phyloP scores from a whole-genome alignment of 257 asterid species.

The Solanum ahanhuiri region DNA sequence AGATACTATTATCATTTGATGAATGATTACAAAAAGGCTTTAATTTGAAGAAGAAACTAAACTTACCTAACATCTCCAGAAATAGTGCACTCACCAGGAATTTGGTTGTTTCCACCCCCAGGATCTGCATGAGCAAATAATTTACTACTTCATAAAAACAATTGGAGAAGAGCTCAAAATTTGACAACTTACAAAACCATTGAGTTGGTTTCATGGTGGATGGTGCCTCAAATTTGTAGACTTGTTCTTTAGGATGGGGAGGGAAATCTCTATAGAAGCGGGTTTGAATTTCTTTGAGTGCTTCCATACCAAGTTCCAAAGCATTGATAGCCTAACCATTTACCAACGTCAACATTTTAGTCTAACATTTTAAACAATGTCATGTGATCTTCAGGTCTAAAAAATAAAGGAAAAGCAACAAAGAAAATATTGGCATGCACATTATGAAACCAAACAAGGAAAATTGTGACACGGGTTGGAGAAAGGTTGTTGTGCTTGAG shows the following conservation, averaged over 20 bases:
- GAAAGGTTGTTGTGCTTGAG: too few relatives aligned
- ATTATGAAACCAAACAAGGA: too few relatives aligned
- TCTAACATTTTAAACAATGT: too few relatives aligned
- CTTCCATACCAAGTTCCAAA: constrained; percentile 93
- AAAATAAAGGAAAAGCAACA: too few relatives aligned
- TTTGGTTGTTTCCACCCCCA: constrained; percentile 95
- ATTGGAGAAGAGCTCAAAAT: background rate
- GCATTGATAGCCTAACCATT: constrained; percentile 77
- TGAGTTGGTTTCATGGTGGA: constrained; percentile 99
- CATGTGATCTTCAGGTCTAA: too few relatives aligned
- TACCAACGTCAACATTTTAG: too few relatives aligned
- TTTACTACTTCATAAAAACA: background rate
- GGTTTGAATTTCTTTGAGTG: constrained; percentile 63
- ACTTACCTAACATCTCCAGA: constrained; percentile 86
- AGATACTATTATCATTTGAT: constrained; percentile 9
- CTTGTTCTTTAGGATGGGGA: constrained; percentile 61
- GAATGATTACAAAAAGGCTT: background rate
- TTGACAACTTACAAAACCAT: constrained; percentile 69
- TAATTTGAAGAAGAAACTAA: background rate
- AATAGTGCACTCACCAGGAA: constrained; percentile 80
- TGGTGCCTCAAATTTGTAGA: constrained; percentile 85
- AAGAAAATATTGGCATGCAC: too few relatives aligned
- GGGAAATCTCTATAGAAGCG: constrained; percentile 81
- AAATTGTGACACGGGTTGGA: too few relatives aligned
- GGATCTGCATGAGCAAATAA: constrained; percentile 52